phyloP scores from a whole-genome alignment of 768 basidiomycete species.

The Pisolithus sp. region DNA sequence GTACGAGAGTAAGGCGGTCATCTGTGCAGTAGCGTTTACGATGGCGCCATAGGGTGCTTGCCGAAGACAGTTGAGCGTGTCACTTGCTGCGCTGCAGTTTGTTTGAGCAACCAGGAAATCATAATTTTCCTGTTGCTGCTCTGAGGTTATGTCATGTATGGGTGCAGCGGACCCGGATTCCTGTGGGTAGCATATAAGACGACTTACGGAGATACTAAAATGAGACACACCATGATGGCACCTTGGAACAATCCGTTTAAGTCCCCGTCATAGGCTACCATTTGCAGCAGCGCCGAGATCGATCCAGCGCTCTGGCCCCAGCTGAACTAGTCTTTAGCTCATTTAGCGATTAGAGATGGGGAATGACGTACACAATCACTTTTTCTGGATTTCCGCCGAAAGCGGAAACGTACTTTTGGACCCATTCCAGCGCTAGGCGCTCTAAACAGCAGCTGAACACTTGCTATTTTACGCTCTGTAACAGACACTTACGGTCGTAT shows the following conservation, averaged over 20 bases:
- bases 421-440: conserved; percentile 35
- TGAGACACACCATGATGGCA: conserved; percentile 10
- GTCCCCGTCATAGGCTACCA: conserved; percentile 12
- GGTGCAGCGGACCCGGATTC: conserved; percentile 10
- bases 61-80: conserved; percentile 14
- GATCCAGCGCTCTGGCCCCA: conserved; percentile 17
- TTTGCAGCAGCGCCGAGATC: conserved; percentile 9
- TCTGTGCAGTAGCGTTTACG: conserved; percentile 6
- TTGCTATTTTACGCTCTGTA: background rate
- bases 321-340: background rate
- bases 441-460: conserved; percentile 12
- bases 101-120: conserved; percentile 10
- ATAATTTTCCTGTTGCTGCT: conserved; percentile 8
- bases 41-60: conserved; percentile 10
- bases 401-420: conserved; percentile 33
- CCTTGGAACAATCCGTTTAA: conserved; percentile 13
- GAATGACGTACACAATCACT: conserved; percentile 19
- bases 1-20: conserved; percentile 8
- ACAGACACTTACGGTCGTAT: conserved; percentile 24
- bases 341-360: background rate
- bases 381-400: conserved; percentile 36
- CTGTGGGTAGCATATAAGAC: background rate
- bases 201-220: background rate
- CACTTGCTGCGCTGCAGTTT: conserved; percentile 6
- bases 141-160: conserved; percentile 1